A percentile compares a stretch with the other conserved stretches of the same genome.
These are phyloP conservation scores for Scleroderma citrinum DNA, from an alignment of 768 basidiomycete genomes.

Conservation along the genomic window DNA sequence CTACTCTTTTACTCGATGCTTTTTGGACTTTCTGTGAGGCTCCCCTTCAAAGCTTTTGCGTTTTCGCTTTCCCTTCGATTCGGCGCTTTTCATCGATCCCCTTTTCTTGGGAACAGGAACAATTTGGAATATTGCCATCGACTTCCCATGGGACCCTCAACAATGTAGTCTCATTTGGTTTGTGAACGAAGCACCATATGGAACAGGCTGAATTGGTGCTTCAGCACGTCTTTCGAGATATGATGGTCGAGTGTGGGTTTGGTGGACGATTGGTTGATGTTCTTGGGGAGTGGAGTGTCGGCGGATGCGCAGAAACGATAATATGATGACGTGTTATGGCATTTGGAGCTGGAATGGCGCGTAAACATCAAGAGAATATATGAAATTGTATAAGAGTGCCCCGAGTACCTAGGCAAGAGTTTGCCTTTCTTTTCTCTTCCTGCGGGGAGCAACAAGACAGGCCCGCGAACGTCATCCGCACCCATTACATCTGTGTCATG, in stretches of 20 bases:
- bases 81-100: conserved; percentile 14
- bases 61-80: conserved; percentile 33
- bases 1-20: conserved; percentile 28
- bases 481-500: conserved; percentile 31
- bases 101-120: neutral
- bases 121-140: conserved; percentile 18
- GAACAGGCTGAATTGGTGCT: conserved; percentile 58
- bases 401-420: conserved; percentile 57
- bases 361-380: neutral
- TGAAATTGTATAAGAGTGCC: conserved; percentile 34
- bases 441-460: conserved; percentile 68
- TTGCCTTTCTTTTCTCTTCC: conserved; percentile 49
- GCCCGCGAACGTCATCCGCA: conserved; percentile 58
- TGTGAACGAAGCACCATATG: conserved; percentile 46
- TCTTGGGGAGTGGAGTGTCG: conserved; percentile 18
- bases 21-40: conserved; percentile 44
- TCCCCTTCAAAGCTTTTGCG: conserved; percentile 47
- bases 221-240: conserved; percentile 59
- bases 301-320: conserved; percentile 48
- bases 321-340: conserved; percentile 53
- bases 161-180: neutral
- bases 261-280: conserved; percentile 20
- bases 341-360: conserved; percentile 43
- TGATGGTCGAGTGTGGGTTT: conserved; percentile 50
- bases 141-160: conserved; percentile 18